These are phyloP conservation scores for Pleodorina starrii DNA, from an alignment of 139 green algal species.

Conservation along the genomic window DNA sequence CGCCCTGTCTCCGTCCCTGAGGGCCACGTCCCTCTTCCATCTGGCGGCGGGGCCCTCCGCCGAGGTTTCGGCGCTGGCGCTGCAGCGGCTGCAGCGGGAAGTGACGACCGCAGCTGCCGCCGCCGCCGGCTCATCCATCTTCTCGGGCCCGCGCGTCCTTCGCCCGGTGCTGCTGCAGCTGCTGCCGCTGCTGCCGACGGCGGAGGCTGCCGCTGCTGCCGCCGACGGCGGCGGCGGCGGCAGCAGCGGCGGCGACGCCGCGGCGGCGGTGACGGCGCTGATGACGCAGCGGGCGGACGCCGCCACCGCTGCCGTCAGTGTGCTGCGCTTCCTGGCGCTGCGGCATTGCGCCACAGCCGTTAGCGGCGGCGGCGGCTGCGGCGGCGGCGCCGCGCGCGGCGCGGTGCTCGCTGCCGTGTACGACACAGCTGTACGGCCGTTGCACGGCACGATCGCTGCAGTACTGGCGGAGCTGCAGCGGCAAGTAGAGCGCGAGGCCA, in stretches of 20 bases:
- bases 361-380: neutral
- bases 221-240: neutral
- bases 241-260: neutral
- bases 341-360: neutral
- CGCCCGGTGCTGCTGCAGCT: constrained; percentile 1
- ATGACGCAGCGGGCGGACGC: constrained; percentile 7
- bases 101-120: neutral
- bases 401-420: constrained; percentile 17
- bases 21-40: neutral
- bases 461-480: neutral
- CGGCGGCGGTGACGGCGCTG: neutral
- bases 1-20: neutral
- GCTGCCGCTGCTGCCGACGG: neutral
- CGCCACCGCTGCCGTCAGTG: constrained; percentile 23
- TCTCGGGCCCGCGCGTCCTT: neutral
- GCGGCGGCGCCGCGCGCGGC: neutral
- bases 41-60: neutral
- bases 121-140: neutral
- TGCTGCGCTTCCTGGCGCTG: constrained; percentile 40
- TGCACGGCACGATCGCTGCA: neutral
- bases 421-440: neutral
- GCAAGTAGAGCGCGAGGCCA: neutral
- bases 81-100: constrained; percentile 40
- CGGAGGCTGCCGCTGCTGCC: neutral
- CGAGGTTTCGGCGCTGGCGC: neutral